A percentile compares a stretch with the other conserved stretches of the same genome.
Conservation (phyloP, 176 grass and related monocot genomes). For the Oryza brachyantha region DNA sequence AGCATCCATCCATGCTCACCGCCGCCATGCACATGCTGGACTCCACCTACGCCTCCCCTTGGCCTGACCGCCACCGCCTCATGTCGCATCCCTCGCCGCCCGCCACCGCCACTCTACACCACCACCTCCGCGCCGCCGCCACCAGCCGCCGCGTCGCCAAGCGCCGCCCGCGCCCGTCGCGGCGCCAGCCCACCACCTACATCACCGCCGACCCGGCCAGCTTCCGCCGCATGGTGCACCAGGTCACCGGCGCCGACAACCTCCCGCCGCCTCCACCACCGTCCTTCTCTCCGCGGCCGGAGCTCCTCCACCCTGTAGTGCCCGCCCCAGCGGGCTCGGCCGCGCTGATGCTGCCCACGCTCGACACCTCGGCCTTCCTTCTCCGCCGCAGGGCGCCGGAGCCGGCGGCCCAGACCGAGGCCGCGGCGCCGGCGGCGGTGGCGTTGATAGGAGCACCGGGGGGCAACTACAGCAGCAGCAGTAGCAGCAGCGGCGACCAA, state of each 20-base stretch:
- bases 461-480: not conserved
- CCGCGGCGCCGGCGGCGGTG: not conserved
- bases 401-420: too few relatives aligned
- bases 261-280: not conserved
- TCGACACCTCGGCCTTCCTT: slow-evolving; percentile 47
- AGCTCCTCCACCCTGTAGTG: not conserved
- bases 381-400: not conserved
- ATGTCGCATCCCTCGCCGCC: not conserved
- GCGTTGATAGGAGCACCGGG: not conserved
- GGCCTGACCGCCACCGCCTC: not conserved
- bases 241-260: slow-evolving; percentile 41
- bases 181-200: slow-evolving; percentile 37
- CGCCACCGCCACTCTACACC: too few relatives aligned
- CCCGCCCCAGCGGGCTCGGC: not conserved
- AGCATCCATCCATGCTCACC: not conserved
- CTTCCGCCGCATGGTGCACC: slow-evolving; percentile 52
- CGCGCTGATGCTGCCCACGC: slow-evolving; percentile 28
- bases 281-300: not conserved
- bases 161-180: slow-evolving; percentile 42
- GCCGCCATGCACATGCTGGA: not conserved
- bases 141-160: slow-evolving; percentile 12
- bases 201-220: slow-evolving; percentile 40
- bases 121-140: not conserved
- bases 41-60: not conserved
- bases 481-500: not conserved